phyloP scores from a whole-genome alignment of 495 filamentous ascomycete genomes.

The Emericellopsis terricola region DNA sequence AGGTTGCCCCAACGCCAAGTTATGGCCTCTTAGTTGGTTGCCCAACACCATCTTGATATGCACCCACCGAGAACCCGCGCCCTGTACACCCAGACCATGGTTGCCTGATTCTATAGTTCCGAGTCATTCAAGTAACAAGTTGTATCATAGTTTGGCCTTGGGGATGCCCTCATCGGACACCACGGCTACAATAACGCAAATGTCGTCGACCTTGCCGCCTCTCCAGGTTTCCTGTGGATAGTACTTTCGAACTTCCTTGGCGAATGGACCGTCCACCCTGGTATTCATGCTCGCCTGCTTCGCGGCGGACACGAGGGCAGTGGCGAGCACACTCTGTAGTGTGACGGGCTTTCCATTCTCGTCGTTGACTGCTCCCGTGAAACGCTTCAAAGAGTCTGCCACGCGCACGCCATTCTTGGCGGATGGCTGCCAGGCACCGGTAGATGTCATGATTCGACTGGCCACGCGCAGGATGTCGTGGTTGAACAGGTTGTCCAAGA shows the following conservation, averaged over 20 bases:
- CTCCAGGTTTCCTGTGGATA: constrained; percentile 69
- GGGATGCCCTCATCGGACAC: constrained; percentile 44
- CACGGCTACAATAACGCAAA: constrained; percentile 60
- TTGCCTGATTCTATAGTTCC: too few relatives aligned
- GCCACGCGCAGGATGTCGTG: constrained; percentile 70
- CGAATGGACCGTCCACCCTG: constrained; percentile 77
- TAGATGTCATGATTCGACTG: constrained; percentile 50
- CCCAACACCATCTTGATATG: too few relatives aligned
- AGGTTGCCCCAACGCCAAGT: too few relatives aligned
- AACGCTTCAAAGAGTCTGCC: constrained; percentile 29
- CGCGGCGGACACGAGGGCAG: constrained; percentile 58
- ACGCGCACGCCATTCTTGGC: constrained; percentile 37
- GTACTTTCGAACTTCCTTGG: constrained; percentile 74
- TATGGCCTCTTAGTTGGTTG: too few relatives aligned
- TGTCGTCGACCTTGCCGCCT: constrained; percentile 86
- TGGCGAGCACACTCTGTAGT: constrained; percentile 65
- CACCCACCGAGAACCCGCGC: too few relatives aligned
- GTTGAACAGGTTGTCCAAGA: constrained; percentile 91
- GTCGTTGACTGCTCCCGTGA: constrained; percentile 26
- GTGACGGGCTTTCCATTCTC: constrained; percentile 10
- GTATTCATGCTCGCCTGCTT: constrained; percentile 66
- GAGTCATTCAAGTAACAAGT: too few relatives aligned
- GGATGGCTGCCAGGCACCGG: constrained; percentile 51
- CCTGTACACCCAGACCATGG: too few relatives aligned
- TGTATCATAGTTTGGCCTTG: too few relatives aligned